phyloP scores from a whole-genome alignment of 1,284 basidiomycete species.

The Ustilago crameri region DNA sequence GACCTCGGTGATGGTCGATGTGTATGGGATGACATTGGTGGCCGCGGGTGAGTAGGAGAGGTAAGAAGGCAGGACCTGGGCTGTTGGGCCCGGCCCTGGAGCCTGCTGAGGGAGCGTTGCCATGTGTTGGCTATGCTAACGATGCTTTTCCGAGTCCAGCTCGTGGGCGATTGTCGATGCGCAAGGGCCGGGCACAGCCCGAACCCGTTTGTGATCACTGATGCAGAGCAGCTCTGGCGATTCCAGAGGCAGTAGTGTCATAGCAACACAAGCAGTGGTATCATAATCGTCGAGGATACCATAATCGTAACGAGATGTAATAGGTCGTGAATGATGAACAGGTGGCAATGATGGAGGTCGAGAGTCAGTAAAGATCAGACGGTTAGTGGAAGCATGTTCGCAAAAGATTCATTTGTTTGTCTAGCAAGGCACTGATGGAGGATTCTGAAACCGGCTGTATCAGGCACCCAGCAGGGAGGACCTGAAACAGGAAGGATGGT shows the following conservation, averaged over 20 bases:
- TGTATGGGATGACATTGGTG: slow-evolving; percentile 34
- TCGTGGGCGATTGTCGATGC: slow-evolving; percentile 4
- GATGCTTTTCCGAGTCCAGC: slow-evolving; percentile 21
- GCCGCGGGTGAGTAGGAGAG: slow-evolving; percentile 55
- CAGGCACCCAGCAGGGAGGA: too few relatives aligned
- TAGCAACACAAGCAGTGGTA: background rate
- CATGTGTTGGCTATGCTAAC: slow-evolving; percentile 13
- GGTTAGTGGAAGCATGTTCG: too few relatives aligned
- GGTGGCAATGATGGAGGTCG: background rate
- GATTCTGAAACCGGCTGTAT: too few relatives aligned
- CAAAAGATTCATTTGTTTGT: too few relatives aligned
- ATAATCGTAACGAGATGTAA: background rate
- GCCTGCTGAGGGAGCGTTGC: slow-evolving; percentile 49
- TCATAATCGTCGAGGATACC: background rate
- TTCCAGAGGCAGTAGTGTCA: background rate
- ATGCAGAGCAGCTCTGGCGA: slow-evolving; percentile 1
- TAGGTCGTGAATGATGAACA: too few relatives aligned
- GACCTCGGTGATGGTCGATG: slow-evolving; percentile 37
- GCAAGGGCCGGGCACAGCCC: slow-evolving; percentile 31
- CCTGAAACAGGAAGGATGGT: too few relatives aligned
- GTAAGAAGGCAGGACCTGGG: slow-evolving; percentile 55
- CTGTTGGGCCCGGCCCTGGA: slow-evolving; percentile 58
- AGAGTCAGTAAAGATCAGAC: background rate
- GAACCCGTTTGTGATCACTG: slow-evolving; percentile 1
- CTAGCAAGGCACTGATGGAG: too few relatives aligned